These are phyloP conservation scores for Salmacisia buchloeana DNA, from an alignment of 1,284 basidiomycete species.

Conservation along the genomic window DNA sequence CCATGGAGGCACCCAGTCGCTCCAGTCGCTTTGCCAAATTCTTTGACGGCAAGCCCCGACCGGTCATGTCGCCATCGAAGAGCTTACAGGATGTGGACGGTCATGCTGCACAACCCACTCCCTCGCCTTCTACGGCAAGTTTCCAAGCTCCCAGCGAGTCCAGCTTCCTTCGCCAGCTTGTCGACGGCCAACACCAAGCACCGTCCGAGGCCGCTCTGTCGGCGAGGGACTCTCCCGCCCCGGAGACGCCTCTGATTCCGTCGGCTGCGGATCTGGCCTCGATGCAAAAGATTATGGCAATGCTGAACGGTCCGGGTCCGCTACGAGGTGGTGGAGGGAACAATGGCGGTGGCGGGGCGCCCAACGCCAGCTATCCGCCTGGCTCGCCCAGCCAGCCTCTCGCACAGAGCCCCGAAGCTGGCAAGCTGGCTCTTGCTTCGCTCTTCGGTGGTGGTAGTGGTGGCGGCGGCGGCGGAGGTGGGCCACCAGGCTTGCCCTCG, in stretches of 20 bases:
- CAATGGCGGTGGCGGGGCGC: not conserved
- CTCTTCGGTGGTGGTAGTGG: not conserved
- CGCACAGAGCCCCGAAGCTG: not conserved
- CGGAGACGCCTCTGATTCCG: not conserved
- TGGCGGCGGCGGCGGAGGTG: not conserved
- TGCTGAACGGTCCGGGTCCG: slow-evolving; percentile 25
- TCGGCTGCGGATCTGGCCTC: slow-evolving; percentile 35
- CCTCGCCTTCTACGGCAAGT: not conserved
- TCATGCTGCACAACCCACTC: not conserved
- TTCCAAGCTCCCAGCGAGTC: not conserved
- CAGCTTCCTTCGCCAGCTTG: not conserved
- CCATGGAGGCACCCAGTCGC: slow-evolving; percentile 22
- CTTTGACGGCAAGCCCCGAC: slow-evolving; percentile 28
- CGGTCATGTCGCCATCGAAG: not conserved
- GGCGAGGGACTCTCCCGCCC: not conserved
- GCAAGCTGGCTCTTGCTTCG: not conserved
- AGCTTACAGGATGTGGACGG: slow-evolving; percentile 1
- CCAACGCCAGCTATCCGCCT: too few relatives aligned
- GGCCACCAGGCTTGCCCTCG: not conserved
- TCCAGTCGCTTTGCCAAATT: slow-evolving; percentile 49
- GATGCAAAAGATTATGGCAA: slow-evolving; percentile 50
- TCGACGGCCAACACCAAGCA: not conserved
- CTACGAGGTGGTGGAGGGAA: not conserved
- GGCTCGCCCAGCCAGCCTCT: too few relatives aligned
- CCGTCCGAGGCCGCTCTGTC: not conserved